These are phyloP conservation scores for Alliaria petiolata DNA, from an alignment of 345 rosid genomes.

Conservation along the genomic window DNA sequence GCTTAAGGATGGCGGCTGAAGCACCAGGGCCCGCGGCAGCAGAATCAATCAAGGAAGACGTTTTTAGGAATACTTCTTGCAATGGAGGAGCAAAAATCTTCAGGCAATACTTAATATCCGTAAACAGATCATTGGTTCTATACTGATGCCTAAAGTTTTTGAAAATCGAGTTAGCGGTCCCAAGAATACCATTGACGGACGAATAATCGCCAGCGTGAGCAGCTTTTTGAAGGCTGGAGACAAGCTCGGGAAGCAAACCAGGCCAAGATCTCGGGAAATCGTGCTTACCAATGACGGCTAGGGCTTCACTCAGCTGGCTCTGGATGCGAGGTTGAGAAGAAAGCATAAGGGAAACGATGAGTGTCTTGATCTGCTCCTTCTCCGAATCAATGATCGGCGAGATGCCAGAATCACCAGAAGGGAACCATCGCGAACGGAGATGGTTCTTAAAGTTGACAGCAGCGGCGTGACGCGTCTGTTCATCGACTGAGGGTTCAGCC, in stretches of 20 bases:
- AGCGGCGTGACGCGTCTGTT: constrained; percentile 93
- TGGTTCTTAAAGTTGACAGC: constrained; percentile 96
- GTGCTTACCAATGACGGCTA: constrained; percentile 81
- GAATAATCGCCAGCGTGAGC: constrained; percentile 47
- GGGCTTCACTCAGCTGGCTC: constrained; percentile 92
- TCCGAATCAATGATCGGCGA: constrained; percentile 55
- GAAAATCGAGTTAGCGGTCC: constrained; percentile 86
- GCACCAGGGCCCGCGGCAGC: constrained; percentile 45
- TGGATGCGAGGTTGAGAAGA: constrained; percentile 75
- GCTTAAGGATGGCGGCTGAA: constrained; percentile 44
- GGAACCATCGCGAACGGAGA: constrained; percentile 77
- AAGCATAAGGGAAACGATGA: constrained; percentile 83
- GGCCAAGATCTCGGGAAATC: constrained; percentile 93
- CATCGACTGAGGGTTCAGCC: constrained; percentile 67
- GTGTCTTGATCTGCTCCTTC: constrained; percentile 78
- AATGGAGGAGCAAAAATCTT: constrained; percentile 71
- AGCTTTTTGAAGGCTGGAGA: constrained; percentile 49
- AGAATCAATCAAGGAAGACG: constrained; percentile 61
- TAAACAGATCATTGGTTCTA: constrained; percentile 71
- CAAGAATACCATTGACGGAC: constrained; percentile 85
- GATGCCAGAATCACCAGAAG: constrained; percentile 38
- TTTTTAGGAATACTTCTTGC: constrained; percentile 58
- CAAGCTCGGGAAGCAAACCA: constrained; percentile 76
- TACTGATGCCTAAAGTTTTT: constrained; percentile 81
- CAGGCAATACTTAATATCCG: constrained; percentile 80